Percentiles rank a stretch among this genome's conserved stretches.
Conservation (phyloP, 169 alveolate species). For the Plasmodium malariae region DNA sequence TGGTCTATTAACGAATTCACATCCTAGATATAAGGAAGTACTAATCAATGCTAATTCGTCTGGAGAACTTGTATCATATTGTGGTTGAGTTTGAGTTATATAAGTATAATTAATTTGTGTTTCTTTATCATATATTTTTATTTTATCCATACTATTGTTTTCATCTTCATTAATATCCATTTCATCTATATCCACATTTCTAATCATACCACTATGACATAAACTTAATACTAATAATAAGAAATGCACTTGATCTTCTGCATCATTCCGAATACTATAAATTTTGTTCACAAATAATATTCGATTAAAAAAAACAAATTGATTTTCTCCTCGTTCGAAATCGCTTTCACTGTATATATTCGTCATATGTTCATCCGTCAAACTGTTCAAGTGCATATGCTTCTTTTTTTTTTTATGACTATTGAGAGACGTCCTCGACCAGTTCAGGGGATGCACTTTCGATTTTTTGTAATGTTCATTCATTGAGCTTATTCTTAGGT, state of each 20-base stretch:
- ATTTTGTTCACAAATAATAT: slow-evolving; percentile 57
- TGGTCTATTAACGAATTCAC: slow-evolving; percentile 82
- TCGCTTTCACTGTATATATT: slow-evolving; percentile 51
- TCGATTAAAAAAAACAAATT: slow-evolving; percentile 70
- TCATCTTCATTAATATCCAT: slow-evolving; percentile 33
- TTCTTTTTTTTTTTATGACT: slow-evolving; percentile 22
- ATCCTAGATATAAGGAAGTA: slow-evolving; percentile 87
- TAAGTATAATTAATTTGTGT: slow-evolving; percentile 50
- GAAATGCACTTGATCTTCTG: slow-evolving; percentile 48
- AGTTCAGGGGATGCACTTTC: slow-evolving; percentile 16
- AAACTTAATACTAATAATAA: slow-evolving; percentile 53
- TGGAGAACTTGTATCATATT: slow-evolving; percentile 90
- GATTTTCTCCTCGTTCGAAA: slow-evolving; percentile 58
- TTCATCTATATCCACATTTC: slow-evolving; percentile 71
- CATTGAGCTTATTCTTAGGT: neutral
- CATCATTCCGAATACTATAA: slow-evolving; percentile 42
- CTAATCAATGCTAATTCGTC: slow-evolving; percentile 90
- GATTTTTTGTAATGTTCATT: neutral
- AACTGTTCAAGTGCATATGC: slow-evolving; percentile 30
- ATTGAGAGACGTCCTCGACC: slow-evolving; percentile 58
- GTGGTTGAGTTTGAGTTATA: slow-evolving; percentile 70
- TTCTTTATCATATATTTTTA: slow-evolving; percentile 56
- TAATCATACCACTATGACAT: slow-evolving; percentile 73
- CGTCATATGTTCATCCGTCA: slow-evolving; percentile 14
- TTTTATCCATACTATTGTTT: slow-evolving; percentile 20